These are phyloP conservation scores for Cryptococcus sp. DNA, from an alignment of 1,284 basidiomycete genomes.

Conservation along the genomic window DNA sequence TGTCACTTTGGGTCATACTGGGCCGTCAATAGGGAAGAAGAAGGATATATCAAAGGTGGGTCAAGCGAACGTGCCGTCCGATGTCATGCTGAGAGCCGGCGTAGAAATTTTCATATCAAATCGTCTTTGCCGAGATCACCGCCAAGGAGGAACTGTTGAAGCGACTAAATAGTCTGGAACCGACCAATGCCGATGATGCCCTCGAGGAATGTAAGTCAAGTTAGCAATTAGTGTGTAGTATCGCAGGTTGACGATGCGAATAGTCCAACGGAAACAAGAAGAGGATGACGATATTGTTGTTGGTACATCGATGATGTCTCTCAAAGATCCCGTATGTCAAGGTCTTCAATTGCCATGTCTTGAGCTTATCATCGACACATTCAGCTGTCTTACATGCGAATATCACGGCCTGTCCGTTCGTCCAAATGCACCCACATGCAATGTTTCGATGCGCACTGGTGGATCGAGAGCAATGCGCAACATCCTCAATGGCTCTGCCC, in stretches of 20 bases:
- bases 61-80: not conserved
- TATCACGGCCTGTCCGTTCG: slow-evolving; percentile 82
- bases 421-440: slow-evolving; percentile 82
- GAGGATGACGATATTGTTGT: slow-evolving; percentile 87
- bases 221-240: not conserved
- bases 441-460: slow-evolving; percentile 93
- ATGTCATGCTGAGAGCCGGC: not conserved
- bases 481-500: slow-evolving; percentile 97
- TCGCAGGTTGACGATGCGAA: slow-evolving; percentile 1
- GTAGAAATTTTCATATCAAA: slow-evolving; percentile 81
- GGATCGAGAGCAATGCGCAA: slow-evolving; percentile 93
- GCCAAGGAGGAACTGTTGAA: slow-evolving; percentile 67
- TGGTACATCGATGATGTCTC: slow-evolving; percentile 79
- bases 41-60: slow-evolving; percentile 48
- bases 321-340: slow-evolving; percentile 82
- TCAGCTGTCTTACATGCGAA: slow-evolving; percentile 84
- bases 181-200: slow-evolving; percentile 28
- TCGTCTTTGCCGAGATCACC: slow-evolving; percentile 76
- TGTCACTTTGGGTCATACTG: slow-evolving; percentile 86
- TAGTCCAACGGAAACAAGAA: slow-evolving; percentile 64
- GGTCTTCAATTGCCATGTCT: not conserved
- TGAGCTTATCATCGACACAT: not conserved
- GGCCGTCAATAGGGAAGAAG: slow-evolving; percentile 55
- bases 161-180: slow-evolving; percentile 22
- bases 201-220: slow-evolving; percentile 21